Conservation (phyloP, 345 rosid species). For the Stellera chamaejasme region DNA sequence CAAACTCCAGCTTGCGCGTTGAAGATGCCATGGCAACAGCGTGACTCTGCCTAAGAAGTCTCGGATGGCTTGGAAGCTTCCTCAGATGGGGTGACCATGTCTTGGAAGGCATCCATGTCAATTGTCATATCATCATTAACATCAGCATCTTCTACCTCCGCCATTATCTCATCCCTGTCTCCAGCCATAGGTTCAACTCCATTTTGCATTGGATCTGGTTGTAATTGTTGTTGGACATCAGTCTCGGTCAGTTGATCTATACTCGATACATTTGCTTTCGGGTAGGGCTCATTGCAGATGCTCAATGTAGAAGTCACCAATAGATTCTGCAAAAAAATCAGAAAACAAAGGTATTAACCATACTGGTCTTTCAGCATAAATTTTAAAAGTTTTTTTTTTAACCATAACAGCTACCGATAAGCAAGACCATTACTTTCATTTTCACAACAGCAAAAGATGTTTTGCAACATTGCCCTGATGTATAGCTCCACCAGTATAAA, state of each 20-base stretch:
- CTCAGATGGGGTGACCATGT: conserved; percentile 43
- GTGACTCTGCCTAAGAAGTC: conserved; percentile 26
- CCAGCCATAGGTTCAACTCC: conserved; percentile 53
- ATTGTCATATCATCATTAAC: conserved; percentile 57
- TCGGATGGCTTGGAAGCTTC: conserved; percentile 27
- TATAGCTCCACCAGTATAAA: no score
- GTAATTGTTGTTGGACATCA: conserved; percentile 21
- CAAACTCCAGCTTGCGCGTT: no score
- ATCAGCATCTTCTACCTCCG: conserved; percentile 65
- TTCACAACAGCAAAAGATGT: no score
- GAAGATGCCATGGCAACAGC: no score
- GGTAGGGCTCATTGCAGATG: conserved; percentile 37
- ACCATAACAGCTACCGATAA: no score
- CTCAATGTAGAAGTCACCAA: conserved; percentile 66
- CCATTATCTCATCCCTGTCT: conserved; percentile 64
- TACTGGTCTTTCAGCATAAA: no score
- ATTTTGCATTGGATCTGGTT: conserved; percentile 34
- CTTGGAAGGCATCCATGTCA: conserved; percentile 60
- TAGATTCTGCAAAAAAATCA: conserved; percentile 42
- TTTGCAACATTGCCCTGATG: no score
- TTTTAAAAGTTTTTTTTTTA: no score
- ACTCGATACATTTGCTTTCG: conserved; percentile 23
- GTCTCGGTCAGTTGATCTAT: conserved; percentile 23
- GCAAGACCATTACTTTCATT: no score
- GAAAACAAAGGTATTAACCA: not conserved